phyloP scores from a whole-genome alignment of 495 filamentous ascomycete genomes.

The Parathielavia hyrcaniae region DNA sequence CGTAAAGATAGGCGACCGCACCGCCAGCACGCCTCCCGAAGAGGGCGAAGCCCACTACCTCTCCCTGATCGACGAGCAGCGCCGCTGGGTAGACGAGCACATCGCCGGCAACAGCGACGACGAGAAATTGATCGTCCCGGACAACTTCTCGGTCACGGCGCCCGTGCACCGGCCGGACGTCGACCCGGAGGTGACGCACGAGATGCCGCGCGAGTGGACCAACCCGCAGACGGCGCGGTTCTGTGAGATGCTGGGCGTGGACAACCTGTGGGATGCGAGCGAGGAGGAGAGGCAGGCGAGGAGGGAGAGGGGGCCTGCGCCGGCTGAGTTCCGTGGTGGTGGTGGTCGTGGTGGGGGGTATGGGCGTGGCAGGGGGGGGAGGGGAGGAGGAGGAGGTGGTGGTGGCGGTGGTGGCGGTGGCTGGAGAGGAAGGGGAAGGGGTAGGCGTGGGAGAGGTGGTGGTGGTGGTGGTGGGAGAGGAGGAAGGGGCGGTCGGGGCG shows the following conservation, averaged over 20 bases:
- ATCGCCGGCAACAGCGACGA: constrained; percentile 59
- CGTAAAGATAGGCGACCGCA: constrained; percentile 53
- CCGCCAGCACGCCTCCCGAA: constrained; percentile 43
- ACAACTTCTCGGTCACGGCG: constrained; percentile 71
- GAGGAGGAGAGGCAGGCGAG: constrained; percentile 60
- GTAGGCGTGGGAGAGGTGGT: constrained; percentile 31
- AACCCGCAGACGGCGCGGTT: constrained; percentile 76
- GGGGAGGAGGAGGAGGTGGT: constrained; percentile 33
- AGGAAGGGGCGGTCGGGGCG: constrained; percentile 15
- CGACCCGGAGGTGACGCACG: constrained; percentile 27
- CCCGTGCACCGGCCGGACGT: constrained; percentile 54
- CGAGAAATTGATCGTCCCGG: constrained; percentile 56
- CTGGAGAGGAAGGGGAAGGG: constrained; percentile 33
- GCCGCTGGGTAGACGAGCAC: constrained; percentile 70
- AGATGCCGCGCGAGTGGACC: constrained; percentile 65
- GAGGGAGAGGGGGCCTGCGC: constrained; percentile 37
- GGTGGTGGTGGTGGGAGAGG: constrained; percentile 20
- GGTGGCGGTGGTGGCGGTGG: constrained; percentile 35
- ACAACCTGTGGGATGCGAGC: constrained; percentile 65
- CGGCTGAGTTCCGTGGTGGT: constrained; percentile 32
- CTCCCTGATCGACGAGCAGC: constrained; percentile 55
- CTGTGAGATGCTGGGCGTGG: constrained; percentile 69
- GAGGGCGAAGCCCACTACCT: constrained; percentile 60
- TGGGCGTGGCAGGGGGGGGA: constrained; percentile 29
- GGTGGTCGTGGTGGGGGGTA: constrained; percentile 26